Evolutionary conservation across 108 stramenopile species (phyloP).

Genomic region (Phaeodactylum tricornutum): DNA sequence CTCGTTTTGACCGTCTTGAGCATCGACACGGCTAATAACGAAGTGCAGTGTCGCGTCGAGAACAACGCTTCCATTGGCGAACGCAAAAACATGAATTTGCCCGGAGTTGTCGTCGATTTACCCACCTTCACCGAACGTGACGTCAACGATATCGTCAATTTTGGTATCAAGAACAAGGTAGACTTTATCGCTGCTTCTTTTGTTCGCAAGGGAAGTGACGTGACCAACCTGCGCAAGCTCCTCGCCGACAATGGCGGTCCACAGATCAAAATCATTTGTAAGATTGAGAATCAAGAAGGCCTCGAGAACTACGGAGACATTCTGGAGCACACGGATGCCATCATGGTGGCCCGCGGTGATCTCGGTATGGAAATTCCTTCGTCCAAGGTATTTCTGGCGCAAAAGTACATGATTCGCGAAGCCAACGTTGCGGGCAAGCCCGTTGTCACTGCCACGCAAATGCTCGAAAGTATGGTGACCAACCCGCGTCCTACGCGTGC

Average conservation of each 20-base stretch:
- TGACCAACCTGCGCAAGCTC: constrained; percentile 56
- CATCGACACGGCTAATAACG: constrained; percentile 32
- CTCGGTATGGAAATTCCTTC: constrained; percentile 97
- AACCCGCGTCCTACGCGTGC: constrained; percentile 99
- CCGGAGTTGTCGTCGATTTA: constrained; percentile 91
- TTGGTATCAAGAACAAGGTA: constrained; percentile 78
- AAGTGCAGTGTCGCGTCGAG: constrained; percentile 55
- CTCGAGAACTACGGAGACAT: constrained; percentile 88
- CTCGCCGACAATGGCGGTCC: constrained; percentile 63
- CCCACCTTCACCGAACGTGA: constrained; percentile 90
- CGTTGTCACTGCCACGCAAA: constrained; percentile 93
- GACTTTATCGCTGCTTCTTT: constrained; percentile 97
- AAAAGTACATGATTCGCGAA: constrained; percentile 87
- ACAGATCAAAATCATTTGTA: constrained; percentile 94
- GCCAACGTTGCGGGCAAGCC: constrained; percentile 90
- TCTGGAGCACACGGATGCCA: constrained; percentile 61
- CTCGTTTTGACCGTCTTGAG: constrained; percentile 75
- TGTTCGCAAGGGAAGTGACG: constrained; percentile 82
- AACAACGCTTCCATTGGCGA: constrained; percentile 74
- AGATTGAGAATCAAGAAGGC: constrained; percentile 97
- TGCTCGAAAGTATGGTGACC: constrained; percentile 94
- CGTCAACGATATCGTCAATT: constrained; percentile 69
- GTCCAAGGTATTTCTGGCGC: constrained; percentile 80
- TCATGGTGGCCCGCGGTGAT: constrained; percentile 99
- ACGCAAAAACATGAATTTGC: constrained; percentile 97